Base-by-base conservation (phyloP, 2,329 filamentous ascomycete genomes). In the Phialophora expanda region DNA sequence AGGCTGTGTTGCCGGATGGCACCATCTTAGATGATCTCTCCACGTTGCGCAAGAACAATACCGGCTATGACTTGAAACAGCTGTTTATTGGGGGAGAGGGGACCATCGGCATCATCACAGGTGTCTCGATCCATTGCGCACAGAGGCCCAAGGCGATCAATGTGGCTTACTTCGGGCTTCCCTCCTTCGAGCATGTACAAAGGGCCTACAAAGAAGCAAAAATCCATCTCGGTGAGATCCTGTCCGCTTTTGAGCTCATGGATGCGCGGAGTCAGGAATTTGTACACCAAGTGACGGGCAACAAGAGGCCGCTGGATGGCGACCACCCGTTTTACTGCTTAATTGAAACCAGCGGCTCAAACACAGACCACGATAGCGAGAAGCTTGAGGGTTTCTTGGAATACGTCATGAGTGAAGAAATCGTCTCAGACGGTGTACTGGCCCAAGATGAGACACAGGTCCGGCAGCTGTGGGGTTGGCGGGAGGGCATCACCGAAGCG, bases 161-260 rank as follows among this genome's bases (percentile, higher is more conserved):
- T 72, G 95, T 99, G 8, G 95, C 95, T 26, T 95, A 96, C 78
- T 93, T 99, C 71, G 94, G 93, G 32, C 83, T 98, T 28, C 88
- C 94, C 73, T 96, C 90, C 48, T 99, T 91, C 77, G 93, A 97
- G 56, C 89, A 97, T 76, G 92, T 92, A 12, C 92, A 95, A 75
- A 81, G 86, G 72, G 92, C 94, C 1, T 99, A 95, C 84, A 85
- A 87, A 54, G 91, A 94, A 78, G 94, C 95, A 61, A 98, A 97
- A 83, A 84, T 84, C 46, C 91, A 97, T 76, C 87, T 99, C 0
- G 92, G 90, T 0, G 95, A 99, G 80, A 98, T 99, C 73, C 85
- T 99, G 4, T 98, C 94, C 2, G 95, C 95, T 0, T 99, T 99
- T 76, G 95, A 99, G 81, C 84, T 99, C 69, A 99, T 99, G 94